Base-by-base conservation (phyloP, 129 eudicot genomes). In the Flaveria sonorensis region DNA sequence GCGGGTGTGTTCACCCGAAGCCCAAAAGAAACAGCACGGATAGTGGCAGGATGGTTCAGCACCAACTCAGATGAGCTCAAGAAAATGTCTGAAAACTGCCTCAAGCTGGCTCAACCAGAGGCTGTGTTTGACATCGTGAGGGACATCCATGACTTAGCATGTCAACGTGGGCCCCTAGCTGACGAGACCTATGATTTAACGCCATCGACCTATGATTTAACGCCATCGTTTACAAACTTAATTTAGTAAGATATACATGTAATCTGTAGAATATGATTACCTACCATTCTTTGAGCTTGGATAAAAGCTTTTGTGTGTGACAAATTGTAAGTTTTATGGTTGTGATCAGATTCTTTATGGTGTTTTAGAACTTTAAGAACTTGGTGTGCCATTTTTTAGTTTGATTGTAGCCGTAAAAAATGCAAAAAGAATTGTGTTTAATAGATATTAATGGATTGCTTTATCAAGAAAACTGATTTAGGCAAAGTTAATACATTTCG, bases 51-150 rank as follows among this genome's bases (percentile, higher is more conserved):
- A 73, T 94, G 99, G 99, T 94, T 94, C 88, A 94, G 85, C 86
- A 89, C 88, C 28, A 94, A 87, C 18, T 26, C 79, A 10, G 94
- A 87, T 11, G 99, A 94, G 32, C 96, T 83, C 30, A 82, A 81
- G 85, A 86, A 57, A 59, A 91, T 87, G 93, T 91, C 97, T 3
- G 89, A 91, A 69, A 94, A 91, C 72, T 89, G 97, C 20, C 89
- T 91, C 19, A 89, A 86, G 74, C 85, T 94, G 23, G 93, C 99
- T 45, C 95, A 94, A 82, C 97, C 99, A 7, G 83, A 91, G 18
- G 99, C 99, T 0, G 99, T 94, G 40, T 94, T 94, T 64, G 99
- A 94, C 83, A 94, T 94, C 1, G 99, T 91, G 30, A 94, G 87
- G 84, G 99, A 94, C 84, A 89, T 94, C 19, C 97, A 94, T 63